A percentile compares a stretch with the other conserved stretches of the same genome.
phyloP scores from a whole-genome alignment of 345 rosid genomes.

The Lepidium didymum region DNA sequence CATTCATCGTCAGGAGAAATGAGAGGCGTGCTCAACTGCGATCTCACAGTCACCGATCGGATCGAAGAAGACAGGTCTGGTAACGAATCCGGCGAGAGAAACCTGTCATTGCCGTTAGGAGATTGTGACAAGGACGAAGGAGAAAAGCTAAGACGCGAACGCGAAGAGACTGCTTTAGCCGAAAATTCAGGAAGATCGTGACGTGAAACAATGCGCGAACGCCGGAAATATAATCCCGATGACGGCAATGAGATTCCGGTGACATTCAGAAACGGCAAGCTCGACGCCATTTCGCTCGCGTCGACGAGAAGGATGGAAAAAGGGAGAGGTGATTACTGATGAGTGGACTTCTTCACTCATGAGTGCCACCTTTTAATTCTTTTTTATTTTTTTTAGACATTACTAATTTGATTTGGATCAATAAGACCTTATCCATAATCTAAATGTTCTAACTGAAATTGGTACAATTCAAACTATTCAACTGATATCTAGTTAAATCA shows the following conservation, averaged over 20 bases:
- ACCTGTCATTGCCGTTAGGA: slow-evolving; percentile 7
- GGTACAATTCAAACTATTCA: no score
- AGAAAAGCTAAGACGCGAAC: background rate
- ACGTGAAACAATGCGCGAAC: slow-evolving; percentile 18
- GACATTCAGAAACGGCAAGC: slow-evolving; percentile 18
- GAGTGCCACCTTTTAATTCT: no score
- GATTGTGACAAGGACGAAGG: slow-evolving; percentile 14
- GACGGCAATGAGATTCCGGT: slow-evolving; percentile 12
- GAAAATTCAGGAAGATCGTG: slow-evolving; percentile 13
- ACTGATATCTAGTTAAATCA: no score
- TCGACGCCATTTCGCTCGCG: slow-evolving; percentile 38
- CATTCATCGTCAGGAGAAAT: slow-evolving; percentile 66
- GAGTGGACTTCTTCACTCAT: slow-evolving; percentile 8
- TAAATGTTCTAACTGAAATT: no score
- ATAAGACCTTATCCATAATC: no score
- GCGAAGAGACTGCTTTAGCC: background rate
- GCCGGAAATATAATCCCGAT: slow-evolving; percentile 5
- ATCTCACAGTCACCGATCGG: slow-evolving; percentile 42
- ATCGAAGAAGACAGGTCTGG: background rate
- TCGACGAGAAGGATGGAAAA: background rate
- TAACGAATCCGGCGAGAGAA: slow-evolving; percentile 25
- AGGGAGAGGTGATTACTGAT: background rate
- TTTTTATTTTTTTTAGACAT: no score
- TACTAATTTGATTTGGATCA: no score
- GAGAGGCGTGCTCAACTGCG: slow-evolving; percentile 52